These are phyloP conservation scores for Oehlia diaphana DNA, from an alignment of 192 early-diverging fungal genomes.

Conservation along the genomic window DNA sequence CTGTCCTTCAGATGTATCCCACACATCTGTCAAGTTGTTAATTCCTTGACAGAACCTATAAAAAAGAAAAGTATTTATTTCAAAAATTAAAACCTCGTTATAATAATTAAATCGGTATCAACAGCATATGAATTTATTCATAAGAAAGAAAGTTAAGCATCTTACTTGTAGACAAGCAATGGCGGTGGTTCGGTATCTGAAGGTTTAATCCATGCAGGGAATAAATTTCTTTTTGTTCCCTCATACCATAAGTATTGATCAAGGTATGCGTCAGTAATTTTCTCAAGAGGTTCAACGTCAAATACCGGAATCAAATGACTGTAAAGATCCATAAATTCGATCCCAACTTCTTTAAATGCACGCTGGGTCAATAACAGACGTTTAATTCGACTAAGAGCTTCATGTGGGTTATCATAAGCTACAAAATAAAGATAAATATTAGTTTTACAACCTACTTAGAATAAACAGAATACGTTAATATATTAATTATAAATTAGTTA, in stretches of 20 bases:
- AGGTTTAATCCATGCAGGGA: constrained; percentile 99
- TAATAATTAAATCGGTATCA: neutral
- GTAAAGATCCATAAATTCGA: constrained; percentile 99
- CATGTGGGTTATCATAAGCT: constrained; percentile 96
- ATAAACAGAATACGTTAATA: neutral
- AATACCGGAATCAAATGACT: constrained; percentile 96
- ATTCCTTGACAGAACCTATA: constrained; percentile 80
- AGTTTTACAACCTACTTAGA: neutral
- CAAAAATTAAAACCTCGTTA: neutral
- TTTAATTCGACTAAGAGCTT: constrained; percentile 86
- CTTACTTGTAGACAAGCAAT: constrained; percentile 94
- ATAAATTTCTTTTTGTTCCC: constrained; percentile 94
- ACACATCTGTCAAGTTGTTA: constrained; percentile 95
- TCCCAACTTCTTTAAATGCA: constrained; percentile 98
- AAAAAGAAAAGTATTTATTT: neutral
- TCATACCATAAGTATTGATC: constrained; percentile 99
- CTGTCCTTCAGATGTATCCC: constrained; percentile 89
- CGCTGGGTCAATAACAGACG: constrained; percentile 94
- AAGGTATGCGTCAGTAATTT: constrained; percentile 98
- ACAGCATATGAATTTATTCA: neutral
- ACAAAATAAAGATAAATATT: neutral
- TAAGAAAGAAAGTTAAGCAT: neutral
- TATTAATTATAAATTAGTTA: neutral
- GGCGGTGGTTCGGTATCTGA: constrained; percentile 96
- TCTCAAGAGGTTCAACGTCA: constrained; percentile 98